phyloP scores from a whole-genome alignment of 2,329 filamentous ascomycete species.

The Ophiostoma angusticollis region DNA sequence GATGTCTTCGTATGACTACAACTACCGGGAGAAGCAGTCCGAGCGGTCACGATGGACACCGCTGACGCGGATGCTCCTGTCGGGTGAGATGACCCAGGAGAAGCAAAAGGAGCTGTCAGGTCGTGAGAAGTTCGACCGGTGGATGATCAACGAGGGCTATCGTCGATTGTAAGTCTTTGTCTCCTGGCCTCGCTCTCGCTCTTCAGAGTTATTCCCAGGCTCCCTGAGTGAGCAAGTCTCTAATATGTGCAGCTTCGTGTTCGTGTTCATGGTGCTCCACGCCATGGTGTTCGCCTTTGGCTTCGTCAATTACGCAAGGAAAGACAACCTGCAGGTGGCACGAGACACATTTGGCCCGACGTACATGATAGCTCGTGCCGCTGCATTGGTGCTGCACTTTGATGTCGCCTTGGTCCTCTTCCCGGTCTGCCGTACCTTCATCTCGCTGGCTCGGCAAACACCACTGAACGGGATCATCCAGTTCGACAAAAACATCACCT shows the following conservation, averaged over 20 bases:
- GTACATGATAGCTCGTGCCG: constrained; percentile 61
- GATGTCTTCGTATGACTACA: constrained; percentile 23
- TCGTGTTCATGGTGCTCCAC: constrained; percentile 61
- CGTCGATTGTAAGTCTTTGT: constrained; percentile 52
- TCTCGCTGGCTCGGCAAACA: constrained; percentile 67
- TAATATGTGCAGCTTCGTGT: constrained; percentile 49
- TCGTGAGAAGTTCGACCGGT: constrained; percentile 64
- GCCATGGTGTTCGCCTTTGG: constrained; percentile 67
- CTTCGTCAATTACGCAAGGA: constrained; percentile 66
- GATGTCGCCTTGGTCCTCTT: constrained; percentile 70
- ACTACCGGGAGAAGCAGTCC: constrained; percentile 28
- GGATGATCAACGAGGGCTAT: constrained; percentile 86
- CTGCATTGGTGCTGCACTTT: constrained; percentile 67
- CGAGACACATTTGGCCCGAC: constrained; percentile 61
- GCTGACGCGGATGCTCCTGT: constrained; percentile 69
- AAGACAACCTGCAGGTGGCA: constrained; percentile 57
- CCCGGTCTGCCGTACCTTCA: constrained; percentile 72
- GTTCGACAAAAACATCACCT: constrained; percentile 82
- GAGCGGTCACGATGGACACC: constrained; percentile 75
- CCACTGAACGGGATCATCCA: constrained; percentile 77
- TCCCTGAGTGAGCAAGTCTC: constrained; percentile 12
- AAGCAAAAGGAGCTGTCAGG: constrained; percentile 53
- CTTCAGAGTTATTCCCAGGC: background rate
- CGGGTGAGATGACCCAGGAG: constrained; percentile 68
- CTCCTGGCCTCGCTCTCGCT: background rate